Evolutionary conservation across 148 eudicot species (phyloP), one percentile per base, ranked within the genome.

Genomic region (Vaccinium myrtillus): DNA sequence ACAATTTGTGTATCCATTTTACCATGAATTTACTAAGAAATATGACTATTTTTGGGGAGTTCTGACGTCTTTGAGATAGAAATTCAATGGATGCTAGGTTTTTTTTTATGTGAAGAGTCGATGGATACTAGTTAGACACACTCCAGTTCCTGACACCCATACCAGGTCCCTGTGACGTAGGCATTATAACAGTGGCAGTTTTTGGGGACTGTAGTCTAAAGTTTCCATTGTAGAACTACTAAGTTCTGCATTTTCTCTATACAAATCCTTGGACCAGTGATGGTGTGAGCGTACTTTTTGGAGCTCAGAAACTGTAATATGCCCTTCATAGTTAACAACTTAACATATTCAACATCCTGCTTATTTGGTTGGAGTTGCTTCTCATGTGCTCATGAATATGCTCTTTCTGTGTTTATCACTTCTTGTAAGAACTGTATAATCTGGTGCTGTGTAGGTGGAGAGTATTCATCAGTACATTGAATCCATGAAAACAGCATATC

Each of bases 381-480:
- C 79, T 73, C 32, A n/a, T 82, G 50, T 82, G 11, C 77, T 16
- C 61, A 70, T 36, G 70, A 74, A 43, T 19, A 81, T 81, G 25
- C 49, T 56, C 46, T 21, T 46, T 30, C 55, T 74, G 36, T 83
- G 21, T 1, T 53, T 53, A 10, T 21, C 56, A 14, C 49, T 6
- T 10, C 14, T 65, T 3, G 25, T 50, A 81, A 67, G 46, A 50
- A 75, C 36, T 83, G 15, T 6, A 32, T 82, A n/a, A 25, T 10
- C 39, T 49, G 65, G 16, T 69, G 75, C 19, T 53, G 23, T 82
- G 82, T 78, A 97, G 99, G 98, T 94, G 79, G 99, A 97, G 86
- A 95, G 98, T 89, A 97, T 95, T 87, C 99, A 97, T 88, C 99
- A 97, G 86, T 94, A 97, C 87, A 93, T 97, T 51, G 99, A 93